Evolutionary conservation across 2,329 filamentous ascomycete genomes (phyloP), one percentile per base, ranked within the genome.

Genomic region (Fusarium cicatricum): DNA sequence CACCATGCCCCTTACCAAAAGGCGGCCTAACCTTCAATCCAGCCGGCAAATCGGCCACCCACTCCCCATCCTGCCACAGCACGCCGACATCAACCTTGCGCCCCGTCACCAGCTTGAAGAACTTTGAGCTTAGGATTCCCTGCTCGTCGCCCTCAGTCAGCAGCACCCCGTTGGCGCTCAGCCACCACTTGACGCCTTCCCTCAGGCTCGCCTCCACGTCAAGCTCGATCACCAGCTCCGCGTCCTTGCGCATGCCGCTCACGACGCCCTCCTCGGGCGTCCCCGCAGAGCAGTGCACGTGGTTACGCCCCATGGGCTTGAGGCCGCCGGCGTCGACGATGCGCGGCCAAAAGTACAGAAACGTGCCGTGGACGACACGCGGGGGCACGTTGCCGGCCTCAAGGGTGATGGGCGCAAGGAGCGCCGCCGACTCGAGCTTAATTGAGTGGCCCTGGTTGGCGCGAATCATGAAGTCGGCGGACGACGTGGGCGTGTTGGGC

Each of bases 391-490:
- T 85, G 19, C 69, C 82, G 7, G 72, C 75, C 29, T 82, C 82
- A 1, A 85, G 70, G 1, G 85, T 87, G 52, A 97, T 80, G 7
- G 88, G 87, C 16, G 80, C 82, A 3, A 97, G 84, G 2, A 96
- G 82, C 0, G 83, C 83, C 40, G 88, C 85, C n/a, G 86, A 86
- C 23, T 91, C 88, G 31, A 87, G 77, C 69, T 87, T 86, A 71
- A 99, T 90, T 67, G 86, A 92, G 79, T 98, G 95, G 49, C 95
- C 95, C 78, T 98, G 95, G 71, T 96, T 97, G 23, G 95, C 95
- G 69, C 95, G 92, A 76, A 99, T 97, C 28, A 96, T 82, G 79
- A 88, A 97, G 73, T 90, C 82, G 0, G 81, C 74, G 0, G 91
- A 82, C 43, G 89, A 79, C 9, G 71, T 70, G 16, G 72, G 71